Conservation (phyloP, 345 rosid species). For the Bruguiera gymnorhiza region DNA sequence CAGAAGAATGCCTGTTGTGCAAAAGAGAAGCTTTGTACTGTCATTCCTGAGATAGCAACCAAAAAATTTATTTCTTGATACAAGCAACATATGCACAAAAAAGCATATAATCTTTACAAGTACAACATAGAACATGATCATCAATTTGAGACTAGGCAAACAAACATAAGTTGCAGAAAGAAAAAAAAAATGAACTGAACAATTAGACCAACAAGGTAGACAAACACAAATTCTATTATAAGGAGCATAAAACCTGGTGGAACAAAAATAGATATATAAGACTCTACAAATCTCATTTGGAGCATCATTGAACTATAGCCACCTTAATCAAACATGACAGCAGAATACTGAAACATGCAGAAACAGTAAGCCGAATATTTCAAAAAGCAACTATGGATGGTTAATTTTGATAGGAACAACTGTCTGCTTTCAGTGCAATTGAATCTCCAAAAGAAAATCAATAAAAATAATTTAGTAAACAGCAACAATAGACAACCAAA, state of each 20-base stretch:
- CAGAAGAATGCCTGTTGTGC: constrained; percentile 90
- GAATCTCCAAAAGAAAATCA: not conserved
- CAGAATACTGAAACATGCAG: too few relatives aligned
- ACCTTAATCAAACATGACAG: not conserved
- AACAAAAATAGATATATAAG: not conserved
- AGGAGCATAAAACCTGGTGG: not conserved
- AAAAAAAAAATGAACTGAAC: too few relatives aligned
- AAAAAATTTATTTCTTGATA: not conserved
- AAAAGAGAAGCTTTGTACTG: constrained; percentile 82
- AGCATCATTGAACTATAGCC: not conserved
- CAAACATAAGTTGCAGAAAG: too few relatives aligned
- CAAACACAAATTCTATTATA: not conserved
- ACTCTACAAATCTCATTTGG: not conserved
- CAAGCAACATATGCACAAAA: not conserved
- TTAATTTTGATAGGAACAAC: not conserved
- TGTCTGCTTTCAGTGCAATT: not conserved
- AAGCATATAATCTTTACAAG: not conserved
- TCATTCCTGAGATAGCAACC: constrained; percentile 60
- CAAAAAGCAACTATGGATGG: too few relatives aligned
- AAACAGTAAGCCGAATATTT: too few relatives aligned
- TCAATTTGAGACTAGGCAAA: too few relatives aligned
- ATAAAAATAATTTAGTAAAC: not conserved
- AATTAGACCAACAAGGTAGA: not conserved
- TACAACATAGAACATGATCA: not conserved
- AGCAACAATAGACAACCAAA: not conserved